Evolutionary conservation across 495 filamentous ascomycete species (phyloP).

Genomic region (Hyaloscypha finlandica): DNA sequence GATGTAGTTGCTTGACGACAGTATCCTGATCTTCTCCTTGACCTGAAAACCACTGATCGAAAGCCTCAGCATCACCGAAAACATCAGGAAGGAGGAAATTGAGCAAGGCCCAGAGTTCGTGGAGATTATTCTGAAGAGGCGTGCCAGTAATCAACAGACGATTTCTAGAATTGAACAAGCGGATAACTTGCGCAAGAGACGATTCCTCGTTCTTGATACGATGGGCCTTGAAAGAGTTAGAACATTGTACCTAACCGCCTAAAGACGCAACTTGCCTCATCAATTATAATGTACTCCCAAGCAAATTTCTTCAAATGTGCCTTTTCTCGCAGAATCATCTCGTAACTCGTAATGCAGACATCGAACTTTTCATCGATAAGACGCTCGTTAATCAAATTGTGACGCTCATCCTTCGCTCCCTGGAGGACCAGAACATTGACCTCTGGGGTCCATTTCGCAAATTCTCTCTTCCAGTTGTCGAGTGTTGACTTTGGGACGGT

Average conservation of each 20-base stretch:
- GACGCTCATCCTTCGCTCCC: conserved; percentile 91
- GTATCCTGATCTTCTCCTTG: conserved; percentile 89
- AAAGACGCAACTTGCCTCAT: conserved; percentile 54
- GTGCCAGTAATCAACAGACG: conserved; percentile 96
- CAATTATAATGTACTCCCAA: conserved; percentile 99
- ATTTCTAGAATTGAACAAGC: conserved; percentile 94
- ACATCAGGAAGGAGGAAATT: conserved; percentile 98
- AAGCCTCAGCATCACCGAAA: conserved; percentile 96
- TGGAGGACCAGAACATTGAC: conserved; percentile 93
- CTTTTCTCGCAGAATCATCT: conserved; percentile 96
- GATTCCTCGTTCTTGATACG: conserved; percentile 99
- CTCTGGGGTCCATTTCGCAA: conserved; percentile 90
- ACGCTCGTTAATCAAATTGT: conserved; percentile 85
- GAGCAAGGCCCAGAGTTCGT: conserved; percentile 98
- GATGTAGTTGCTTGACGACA: conserved; percentile 96
- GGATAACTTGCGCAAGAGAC: conserved; percentile 93
- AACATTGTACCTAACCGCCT: conserved; percentile 1
- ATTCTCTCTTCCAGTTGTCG: conserved; percentile 98
- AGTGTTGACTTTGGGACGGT: conserved; percentile 96
- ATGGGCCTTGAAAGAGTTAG: conserved; percentile 58
- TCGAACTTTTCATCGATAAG: conserved; percentile 91
- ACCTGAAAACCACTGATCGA: conserved; percentile 95
- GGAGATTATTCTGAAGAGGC: conserved; percentile 96
- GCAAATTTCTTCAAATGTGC: conserved; percentile 94
- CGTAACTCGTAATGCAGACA: conserved; percentile 93